Percentiles rank a stretch among this genome's conserved stretches.
These are phyloP conservation scores for Cercophora sp. DNA, from an alignment of 495 filamentous ascomycete genomes.

Conservation along the genomic window DNA sequence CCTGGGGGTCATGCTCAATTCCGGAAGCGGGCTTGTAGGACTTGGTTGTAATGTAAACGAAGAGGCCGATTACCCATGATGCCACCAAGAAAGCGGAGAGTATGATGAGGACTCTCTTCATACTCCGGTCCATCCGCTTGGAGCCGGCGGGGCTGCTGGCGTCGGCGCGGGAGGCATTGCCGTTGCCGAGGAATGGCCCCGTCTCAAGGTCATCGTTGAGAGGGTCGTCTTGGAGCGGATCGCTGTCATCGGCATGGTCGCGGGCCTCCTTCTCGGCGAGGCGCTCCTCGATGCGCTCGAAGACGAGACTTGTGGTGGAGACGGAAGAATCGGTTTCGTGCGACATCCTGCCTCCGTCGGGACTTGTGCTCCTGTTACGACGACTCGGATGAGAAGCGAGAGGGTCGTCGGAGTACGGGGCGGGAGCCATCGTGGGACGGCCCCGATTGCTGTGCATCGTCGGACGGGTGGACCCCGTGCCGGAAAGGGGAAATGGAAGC, in stretches of 20 bases:
- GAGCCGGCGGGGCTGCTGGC: constrained; percentile 10
- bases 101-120: constrained; percentile 64
- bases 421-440: constrained; percentile 8
- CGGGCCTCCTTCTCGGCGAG: constrained; percentile 31
- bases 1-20: constrained; percentile 62
- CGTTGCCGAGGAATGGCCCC: constrained; percentile 39
- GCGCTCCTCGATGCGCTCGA: constrained; percentile 64
- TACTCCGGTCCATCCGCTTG: constrained; percentile 54
- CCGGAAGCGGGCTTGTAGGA: constrained; percentile 59
- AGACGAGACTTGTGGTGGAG: constrained; percentile 73
- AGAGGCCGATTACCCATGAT: constrained; percentile 75
- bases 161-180: constrained; percentile 9
- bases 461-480: no score
- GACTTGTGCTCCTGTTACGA: constrained; percentile 3
- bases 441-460: background rate
- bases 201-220: constrained; percentile 42
- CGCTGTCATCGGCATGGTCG: constrained; percentile 45
- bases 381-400: background rate
- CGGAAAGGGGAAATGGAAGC: no score
- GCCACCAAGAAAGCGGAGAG: constrained; percentile 63
- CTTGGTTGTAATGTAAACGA: constrained; percentile 65
- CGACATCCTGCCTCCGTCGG: constrained; percentile 34
- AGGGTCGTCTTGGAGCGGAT: constrained; percentile 38
- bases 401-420: constrained; percentile 17
- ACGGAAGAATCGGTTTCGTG: constrained; percentile 61